Percentiles rank a stretch among this genome's conserved stretches.
Evolutionary conservation across 2,329 filamentous ascomycete species (phyloP).

Genomic region (Botrytis cinerea): DNA sequence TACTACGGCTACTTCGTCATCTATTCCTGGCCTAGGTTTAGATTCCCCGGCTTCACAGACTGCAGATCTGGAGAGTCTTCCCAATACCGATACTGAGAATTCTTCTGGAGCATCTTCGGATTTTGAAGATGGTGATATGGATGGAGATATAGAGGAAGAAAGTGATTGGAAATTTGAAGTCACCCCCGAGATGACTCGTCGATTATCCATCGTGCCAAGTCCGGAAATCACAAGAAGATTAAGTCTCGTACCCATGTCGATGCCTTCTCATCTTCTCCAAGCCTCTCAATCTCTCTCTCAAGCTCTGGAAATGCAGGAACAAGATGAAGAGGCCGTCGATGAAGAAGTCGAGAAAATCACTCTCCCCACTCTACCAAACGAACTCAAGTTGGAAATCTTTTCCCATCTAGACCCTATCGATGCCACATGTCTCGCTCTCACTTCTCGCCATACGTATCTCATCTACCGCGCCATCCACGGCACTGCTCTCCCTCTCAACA

Average conservation of each 20-base stretch:
- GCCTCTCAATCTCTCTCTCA: constrained; percentile 26
- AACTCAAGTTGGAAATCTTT: constrained; percentile 62
- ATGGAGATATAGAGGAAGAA: not conserved
- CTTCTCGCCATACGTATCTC: constrained; percentile 58
- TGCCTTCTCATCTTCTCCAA: constrained; percentile 14
- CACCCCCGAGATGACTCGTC: constrained; percentile 20
- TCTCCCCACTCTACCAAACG: constrained; percentile 50
- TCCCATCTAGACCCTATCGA: constrained; percentile 66
- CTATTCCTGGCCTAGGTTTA: not conserved
- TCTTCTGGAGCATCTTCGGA: constrained; percentile 16
- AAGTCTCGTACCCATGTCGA: constrained; percentile 6
- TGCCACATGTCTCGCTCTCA: constrained; percentile 61
- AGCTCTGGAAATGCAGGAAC: constrained; percentile 34
- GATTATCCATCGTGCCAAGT: constrained; percentile 29
- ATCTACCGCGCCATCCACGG: constrained; percentile 58
- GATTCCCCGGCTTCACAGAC: constrained; percentile 24
- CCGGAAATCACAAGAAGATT: constrained; percentile 30
- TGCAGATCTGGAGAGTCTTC: constrained; percentile 31
- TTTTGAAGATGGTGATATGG: constrained; percentile 3
- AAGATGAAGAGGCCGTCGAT: constrained; percentile 27
- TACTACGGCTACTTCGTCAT: constrained; percentile 1
- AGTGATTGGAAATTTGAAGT: constrained; percentile 20
- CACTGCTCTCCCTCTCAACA: constrained; percentile 56
- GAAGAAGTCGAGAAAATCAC: constrained; percentile 20
- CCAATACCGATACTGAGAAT: constrained; percentile 34